Evolutionary conservation across 352 stramenopile species (phyloP), one percentile per base, ranked within the genome.

Genomic region (Nothophytophthora sp.): DNA sequence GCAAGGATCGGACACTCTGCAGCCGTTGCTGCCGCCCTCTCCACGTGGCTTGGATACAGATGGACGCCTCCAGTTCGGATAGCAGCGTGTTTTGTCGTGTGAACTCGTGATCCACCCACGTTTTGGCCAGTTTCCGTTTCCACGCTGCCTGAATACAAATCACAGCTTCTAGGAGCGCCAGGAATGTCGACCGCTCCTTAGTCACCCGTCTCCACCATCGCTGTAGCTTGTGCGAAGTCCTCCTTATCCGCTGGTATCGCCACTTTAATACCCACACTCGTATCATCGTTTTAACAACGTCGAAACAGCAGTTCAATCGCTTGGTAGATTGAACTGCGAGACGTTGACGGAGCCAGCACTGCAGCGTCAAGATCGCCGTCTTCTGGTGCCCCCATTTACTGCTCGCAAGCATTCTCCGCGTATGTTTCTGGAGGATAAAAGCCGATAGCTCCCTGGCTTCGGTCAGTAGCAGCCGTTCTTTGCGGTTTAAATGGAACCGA

Each of bases 31-130:
- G 35, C 12, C 46, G 20, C 28, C 58, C 40, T 50, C 70, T 59
- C 76, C 76, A 87, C 15, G 63, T 47, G 4, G 66, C 63, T 34
- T 86, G 75, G 13, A 86, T 73, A 36, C 69, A 81, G 34, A 80
- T 63, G 1, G 64, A 46, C 2, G 75, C 72, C 40, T 72, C 65
- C 13, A 79, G 5, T 22, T 63, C 23, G 4, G 63, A 63, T 9
- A 81, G 4, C n/a, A 61, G 46, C 12, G 38, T 42, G 4, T 60
- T 36, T 54, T 64, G 47, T 13, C 49, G 49, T 18, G 48, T 34
- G 33, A 43, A 62, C 12, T 73, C 46, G 1, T 37, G 50, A 15
- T 52, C 33, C 28, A 55, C 53, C 46, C 60, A 61, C 16, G 36
- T 49, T 24, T 46, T 28, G 6, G 57, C 28, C n/a, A 16, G 46